A percentile compares a stretch with the other conserved stretches of the same genome.
These are phyloP conservation scores for Spinellus fusiger DNA, from an alignment of 192 early-diverging fungal genomes.

Conservation along the genomic window DNA sequence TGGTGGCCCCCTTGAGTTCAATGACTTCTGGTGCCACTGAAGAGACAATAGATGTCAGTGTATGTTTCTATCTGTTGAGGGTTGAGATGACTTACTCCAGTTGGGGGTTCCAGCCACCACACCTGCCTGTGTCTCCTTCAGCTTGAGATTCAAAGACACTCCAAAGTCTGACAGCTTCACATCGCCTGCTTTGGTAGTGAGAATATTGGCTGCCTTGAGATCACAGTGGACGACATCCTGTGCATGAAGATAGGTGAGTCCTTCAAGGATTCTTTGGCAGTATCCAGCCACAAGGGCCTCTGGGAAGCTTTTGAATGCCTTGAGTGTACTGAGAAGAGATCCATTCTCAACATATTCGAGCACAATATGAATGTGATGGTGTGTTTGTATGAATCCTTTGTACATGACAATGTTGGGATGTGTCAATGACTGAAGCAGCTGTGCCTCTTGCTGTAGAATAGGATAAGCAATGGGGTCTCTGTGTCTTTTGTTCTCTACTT, in stretches of 20 bases:
- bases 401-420: constrained; percentile 86
- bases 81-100: constrained; percentile 53
- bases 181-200: constrained; percentile 90
- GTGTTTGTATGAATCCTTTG: constrained; percentile 70
- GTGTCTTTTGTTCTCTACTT: background rate
- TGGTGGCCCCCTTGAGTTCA: constrained; percentile 82
- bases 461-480: background rate
- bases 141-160: constrained; percentile 82
- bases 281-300: constrained; percentile 85
- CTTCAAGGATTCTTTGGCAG: constrained; percentile 83
- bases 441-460: constrained; percentile 63
- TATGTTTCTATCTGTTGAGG: background rate
- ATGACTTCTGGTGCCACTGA: constrained; percentile 86
- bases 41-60: background rate
- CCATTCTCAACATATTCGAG: constrained; percentile 93
- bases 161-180: constrained; percentile 97
- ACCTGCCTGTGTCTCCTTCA: constrained; percentile 52
- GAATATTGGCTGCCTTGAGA: constrained; percentile 92
- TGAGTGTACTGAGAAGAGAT: constrained; percentile 80
- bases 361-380: constrained; percentile 73
- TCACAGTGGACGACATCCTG: constrained; percentile 90
- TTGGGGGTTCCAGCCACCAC: constrained; percentile 78
- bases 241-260: constrained; percentile 83
- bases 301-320: constrained; percentile 76
- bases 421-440: constrained; percentile 72